phyloP scores from a whole-genome alignment of 257 asterid species.

The Jacaranda mimosifolia region DNA sequence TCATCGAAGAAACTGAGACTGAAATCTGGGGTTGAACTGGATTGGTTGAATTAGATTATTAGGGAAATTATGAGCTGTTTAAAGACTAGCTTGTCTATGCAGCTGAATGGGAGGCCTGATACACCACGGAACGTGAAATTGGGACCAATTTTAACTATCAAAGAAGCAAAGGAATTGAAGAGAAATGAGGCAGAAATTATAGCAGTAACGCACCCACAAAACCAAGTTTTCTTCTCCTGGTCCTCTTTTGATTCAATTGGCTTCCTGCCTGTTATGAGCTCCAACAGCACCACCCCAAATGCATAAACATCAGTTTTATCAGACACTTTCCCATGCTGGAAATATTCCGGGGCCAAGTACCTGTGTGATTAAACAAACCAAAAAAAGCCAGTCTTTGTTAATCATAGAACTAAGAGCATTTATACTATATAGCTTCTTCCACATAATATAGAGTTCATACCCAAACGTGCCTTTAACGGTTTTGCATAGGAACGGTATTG shows the following conservation, averaged over 20 bases:
- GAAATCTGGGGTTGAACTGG: not conserved
- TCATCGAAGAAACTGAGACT: not conserved
- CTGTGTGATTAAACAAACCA: constrained; percentile 37
- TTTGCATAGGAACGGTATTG: constrained; percentile 81
- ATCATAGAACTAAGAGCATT: not conserved
- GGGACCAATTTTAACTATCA: not conserved
- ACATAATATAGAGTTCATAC: constrained; percentile 44
- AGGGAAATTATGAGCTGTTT: not conserved
- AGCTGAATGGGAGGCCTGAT: not conserved
- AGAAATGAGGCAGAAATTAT: constrained; percentile 14
- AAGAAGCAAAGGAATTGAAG: not conserved
- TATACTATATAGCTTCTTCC: not conserved
- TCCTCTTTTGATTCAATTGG: constrained; percentile 80
- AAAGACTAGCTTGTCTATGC: not conserved
- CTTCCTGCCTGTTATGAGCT: constrained; percentile 71
- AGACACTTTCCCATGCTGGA: constrained; percentile 83
- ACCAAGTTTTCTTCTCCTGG: constrained; percentile 81
- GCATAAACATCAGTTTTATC: constrained; percentile 87
- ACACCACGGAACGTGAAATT: not conserved
- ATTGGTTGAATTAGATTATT: not conserved
- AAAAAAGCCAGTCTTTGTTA: constrained; percentile 7
- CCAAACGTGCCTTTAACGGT: constrained; percentile 88
- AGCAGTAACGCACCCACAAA: constrained; percentile 60
- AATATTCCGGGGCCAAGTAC: constrained; percentile 85
- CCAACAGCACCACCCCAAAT: constrained; percentile 79